Conservation (phyloP, 2,329 filamentous ascomycete genomes). For the Aspergillus carbonarius region DNA sequence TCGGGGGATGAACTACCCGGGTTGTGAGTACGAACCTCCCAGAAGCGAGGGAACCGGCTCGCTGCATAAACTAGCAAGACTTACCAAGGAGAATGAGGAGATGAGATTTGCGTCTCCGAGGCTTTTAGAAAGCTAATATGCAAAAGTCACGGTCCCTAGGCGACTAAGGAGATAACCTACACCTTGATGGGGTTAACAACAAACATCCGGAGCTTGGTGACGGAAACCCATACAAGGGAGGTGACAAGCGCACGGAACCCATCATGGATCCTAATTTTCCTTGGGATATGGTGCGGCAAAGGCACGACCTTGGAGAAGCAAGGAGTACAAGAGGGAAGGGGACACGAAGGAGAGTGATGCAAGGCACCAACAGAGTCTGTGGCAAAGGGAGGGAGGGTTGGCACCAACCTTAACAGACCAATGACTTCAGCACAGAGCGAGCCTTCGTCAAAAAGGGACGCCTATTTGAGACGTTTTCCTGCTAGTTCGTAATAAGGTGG, state of each 20-base stretch:
- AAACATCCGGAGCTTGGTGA: slow-evolving; percentile 25
- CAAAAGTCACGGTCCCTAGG: slow-evolving; percentile 23
- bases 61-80: slow-evolving; percentile 33
- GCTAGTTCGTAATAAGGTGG: slow-evolving; percentile 16
- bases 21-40: slow-evolving; percentile 38
- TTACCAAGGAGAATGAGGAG: slow-evolving; percentile 26
- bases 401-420: slow-evolving; percentile 32
- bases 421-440: slow-evolving; percentile 4
- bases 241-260: slow-evolving; percentile 25
- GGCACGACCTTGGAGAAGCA: slow-evolving; percentile 32
- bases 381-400: slow-evolving; percentile 24
- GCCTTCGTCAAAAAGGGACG: slow-evolving; percentile 1
- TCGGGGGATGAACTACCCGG: slow-evolving; percentile 38
- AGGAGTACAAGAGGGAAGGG: slow-evolving; percentile 29
- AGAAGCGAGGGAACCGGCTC: slow-evolving; percentile 24
- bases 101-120: slow-evolving; percentile 24
- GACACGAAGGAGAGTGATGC: slow-evolving; percentile 32
- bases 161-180: slow-evolving; percentile 23
- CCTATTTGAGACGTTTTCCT: slow-evolving; percentile 13
- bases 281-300: slow-evolving; percentile 25
- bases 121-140: slow-evolving; percentile 31
- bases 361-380: slow-evolving; percentile 31
- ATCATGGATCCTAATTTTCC: slow-evolving; percentile 26
- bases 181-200: slow-evolving; percentile 34
- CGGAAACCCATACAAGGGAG: slow-evolving; percentile 23